Conservation (phyloP, 2,329 filamentous ascomycete species). For the Aspergillus texensis region DNA sequence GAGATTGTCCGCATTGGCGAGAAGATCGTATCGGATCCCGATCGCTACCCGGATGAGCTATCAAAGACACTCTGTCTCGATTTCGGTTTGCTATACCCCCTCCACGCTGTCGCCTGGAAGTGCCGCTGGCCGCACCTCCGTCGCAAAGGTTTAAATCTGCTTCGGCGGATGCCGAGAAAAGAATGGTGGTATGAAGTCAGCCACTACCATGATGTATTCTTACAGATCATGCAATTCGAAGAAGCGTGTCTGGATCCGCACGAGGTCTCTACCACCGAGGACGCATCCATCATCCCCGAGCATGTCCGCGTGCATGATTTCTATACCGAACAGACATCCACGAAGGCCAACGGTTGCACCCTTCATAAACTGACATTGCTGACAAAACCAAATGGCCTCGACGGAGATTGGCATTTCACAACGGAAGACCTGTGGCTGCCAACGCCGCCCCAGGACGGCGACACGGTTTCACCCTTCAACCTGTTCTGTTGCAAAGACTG, state of each 20-base stretch:
- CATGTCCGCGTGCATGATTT: constrained; percentile 19
- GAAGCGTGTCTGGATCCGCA: constrained; percentile 9
- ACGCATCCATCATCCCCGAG: constrained; percentile 13
- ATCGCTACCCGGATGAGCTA: constrained; percentile 14
- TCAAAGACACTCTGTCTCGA: constrained; percentile 18
- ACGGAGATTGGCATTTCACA: not conserved
- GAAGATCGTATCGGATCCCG: constrained; percentile 7
- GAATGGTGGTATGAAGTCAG: constrained; percentile 18
- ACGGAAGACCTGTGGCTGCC: constrained; percentile 13
- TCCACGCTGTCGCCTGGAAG: constrained; percentile 25
- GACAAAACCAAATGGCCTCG: constrained; percentile 12
- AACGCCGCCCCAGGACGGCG: not conserved
- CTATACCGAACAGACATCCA: not conserved
- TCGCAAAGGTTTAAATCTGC: constrained; percentile 21
- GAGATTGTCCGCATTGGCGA: constrained; percentile 11
- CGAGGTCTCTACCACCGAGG: not conserved
- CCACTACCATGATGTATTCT: constrained; percentile 20
- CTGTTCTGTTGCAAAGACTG: not conserved
- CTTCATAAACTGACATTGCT: constrained; percentile 15
- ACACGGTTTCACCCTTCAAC: not conserved
- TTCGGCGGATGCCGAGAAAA: constrained; percentile 16
- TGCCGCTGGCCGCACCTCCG: constrained; percentile 25
- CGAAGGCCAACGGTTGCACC: not conserved
- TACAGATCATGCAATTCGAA: constrained; percentile 21
- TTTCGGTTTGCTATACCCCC: constrained; percentile 20